Conservation (phyloP, 2,329 filamentous ascomycete species). For the Fusarium luffae region DNA sequence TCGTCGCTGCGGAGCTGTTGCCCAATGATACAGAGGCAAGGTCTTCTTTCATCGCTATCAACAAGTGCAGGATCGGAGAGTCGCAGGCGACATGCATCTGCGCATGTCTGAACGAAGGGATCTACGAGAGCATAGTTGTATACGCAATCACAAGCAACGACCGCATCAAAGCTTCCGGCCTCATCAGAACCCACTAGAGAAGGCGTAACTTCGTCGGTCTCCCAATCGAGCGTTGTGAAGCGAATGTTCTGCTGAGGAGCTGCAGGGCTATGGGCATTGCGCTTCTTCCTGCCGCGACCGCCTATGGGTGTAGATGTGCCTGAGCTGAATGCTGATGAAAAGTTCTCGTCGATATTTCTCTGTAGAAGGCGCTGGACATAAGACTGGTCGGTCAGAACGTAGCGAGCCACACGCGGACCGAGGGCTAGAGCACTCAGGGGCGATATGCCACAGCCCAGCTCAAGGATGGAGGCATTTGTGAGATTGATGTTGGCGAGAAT, state of each 20-base stretch:
- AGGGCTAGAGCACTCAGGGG: conserved; percentile 80
- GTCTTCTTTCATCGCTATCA: conserved; percentile 41
- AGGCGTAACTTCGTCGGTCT: conserved; percentile 67
- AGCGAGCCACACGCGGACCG: conserved; percentile 68
- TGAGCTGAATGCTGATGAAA: conserved; percentile 24
- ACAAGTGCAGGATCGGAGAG: conserved; percentile 23
- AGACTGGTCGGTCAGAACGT: conserved; percentile 86
- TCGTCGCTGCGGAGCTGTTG: conserved; percentile 89
- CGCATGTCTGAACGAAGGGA: conserved; percentile 85
- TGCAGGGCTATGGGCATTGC: conserved; percentile 24
- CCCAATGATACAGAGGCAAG: conserved; percentile 82
- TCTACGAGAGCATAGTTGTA: conserved; percentile 90
- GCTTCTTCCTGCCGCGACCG: conserved; percentile 35
- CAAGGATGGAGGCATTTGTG: conserved; percentile 70
- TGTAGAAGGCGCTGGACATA: conserved; percentile 84
- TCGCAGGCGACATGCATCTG: conserved; percentile 75
- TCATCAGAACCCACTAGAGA: conserved; percentile 52
- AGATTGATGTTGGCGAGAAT: conserved; percentile 68
- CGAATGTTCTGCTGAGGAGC: conserved; percentile 55
- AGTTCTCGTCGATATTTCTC: conserved; percentile 78
- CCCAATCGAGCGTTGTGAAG: conserved; percentile 83
- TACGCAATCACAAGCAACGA: conserved; percentile 92
- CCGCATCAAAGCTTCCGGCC: conserved; percentile 69
- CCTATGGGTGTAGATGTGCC: conserved; percentile 20
- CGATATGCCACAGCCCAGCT: conserved; percentile 90